Evolutionary conservation across 805 yeast species (phyloP), one percentile per base, ranked within the genome.

Genomic region (Teunomyces atbi): DNA sequence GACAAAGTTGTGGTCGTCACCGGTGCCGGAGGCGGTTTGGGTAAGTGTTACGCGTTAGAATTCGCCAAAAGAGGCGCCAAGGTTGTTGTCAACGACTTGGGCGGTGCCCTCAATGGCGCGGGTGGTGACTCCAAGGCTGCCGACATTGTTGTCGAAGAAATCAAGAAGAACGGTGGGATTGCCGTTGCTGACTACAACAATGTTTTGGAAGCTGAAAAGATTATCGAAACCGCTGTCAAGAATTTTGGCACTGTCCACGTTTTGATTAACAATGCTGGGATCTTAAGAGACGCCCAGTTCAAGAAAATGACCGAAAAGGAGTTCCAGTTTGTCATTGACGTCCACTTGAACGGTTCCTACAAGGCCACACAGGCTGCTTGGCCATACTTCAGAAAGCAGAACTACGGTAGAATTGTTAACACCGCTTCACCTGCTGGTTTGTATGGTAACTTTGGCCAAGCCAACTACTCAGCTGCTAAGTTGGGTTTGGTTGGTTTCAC

Each of bases 381-480:
- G 98, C 90, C 92, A 6, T 76, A 86, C 62, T 81, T 92, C 74
- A 82, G 81, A 63, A 70, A 86, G 53, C 97, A 94, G 68, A 80
- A 81, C 50, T 92, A 76, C 61, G 99, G 99, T 53, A 79, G 98
- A 58, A 78, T 92, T 57, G 69, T 92, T 58, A 91, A 89, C 77
- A 91, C 97, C n/a, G 83, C 96, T 21, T 90, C 97, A 3, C 97
- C 98, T 3, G 98, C 98, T 29, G 99, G 99, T 18, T 76, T 92
- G 54, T 92, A 86, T 65, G 99, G 99, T 51, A 90, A 90, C 71
- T 92, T 91, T 69, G 99, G 99, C 42, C 99, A 92, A 71, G 82
- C 96, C 34, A 92, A 92, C 71, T 92, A 92, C 70, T 83, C 97
- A 1, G 91, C 96, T 23, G 97, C 97, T 18, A 92, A 92, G 68